phyloP scores from a whole-genome alignment of 2,329 filamentous ascomycete genomes.

The Penicillium corylophilum region DNA sequence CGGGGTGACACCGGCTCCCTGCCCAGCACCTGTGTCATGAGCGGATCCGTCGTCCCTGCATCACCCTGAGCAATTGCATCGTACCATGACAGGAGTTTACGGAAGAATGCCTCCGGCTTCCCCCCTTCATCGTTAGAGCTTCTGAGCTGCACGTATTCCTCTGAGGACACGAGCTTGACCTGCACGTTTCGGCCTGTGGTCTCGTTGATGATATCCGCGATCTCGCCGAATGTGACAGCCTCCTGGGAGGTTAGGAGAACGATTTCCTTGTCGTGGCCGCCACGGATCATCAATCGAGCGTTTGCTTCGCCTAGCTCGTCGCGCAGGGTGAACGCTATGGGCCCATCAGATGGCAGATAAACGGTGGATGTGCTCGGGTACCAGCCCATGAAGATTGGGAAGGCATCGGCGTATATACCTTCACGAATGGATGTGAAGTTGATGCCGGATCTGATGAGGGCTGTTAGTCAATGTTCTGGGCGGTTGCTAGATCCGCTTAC shows the following conservation, averaged over 20 bases:
- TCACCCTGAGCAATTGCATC: constrained; percentile 48
- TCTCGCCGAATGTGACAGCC: constrained; percentile 34
- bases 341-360: constrained; percentile 40
- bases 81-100: constrained; percentile 45
- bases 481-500: constrained; percentile 16
- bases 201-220: constrained; percentile 41
- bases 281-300: constrained; percentile 51
- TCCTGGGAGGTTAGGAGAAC: constrained; percentile 42
- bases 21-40: constrained; percentile 47
- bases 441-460: constrained; percentile 37
- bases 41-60: constrained; percentile 41
- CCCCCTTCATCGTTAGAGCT: constrained; percentile 36
- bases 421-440: constrained; percentile 58
- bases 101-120: constrained; percentile 41
- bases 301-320: constrained; percentile 57
- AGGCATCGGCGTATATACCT: constrained; percentile 60
- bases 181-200: constrained; percentile 33
- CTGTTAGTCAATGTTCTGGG: neutral
- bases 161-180: constrained; percentile 34
- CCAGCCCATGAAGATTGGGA: constrained; percentile 57
- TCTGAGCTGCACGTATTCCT: constrained; percentile 35
- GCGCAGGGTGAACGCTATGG: constrained; percentile 52
- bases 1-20: constrained; percentile 45
- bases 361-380: constrained; percentile 35
- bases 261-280: constrained; percentile 35